Base-by-base conservation (phyloP, 169 alveolate genomes). In the Plasmodium gaboni region DNA sequence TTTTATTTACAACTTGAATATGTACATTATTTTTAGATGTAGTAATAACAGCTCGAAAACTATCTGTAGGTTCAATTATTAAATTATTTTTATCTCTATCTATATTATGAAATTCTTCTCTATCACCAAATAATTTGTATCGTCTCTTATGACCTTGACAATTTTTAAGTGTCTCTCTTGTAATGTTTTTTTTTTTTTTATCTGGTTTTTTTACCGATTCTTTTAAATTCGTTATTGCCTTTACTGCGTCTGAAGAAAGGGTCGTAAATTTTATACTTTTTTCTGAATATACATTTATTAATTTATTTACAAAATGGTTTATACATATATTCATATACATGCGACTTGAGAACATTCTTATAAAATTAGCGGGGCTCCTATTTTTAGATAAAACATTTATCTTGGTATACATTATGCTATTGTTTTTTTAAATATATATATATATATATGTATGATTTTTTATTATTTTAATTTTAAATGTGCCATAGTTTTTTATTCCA, bases 11-110 rank as follows among this genome's bases (percentile, higher is more conserved):
- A 59, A 93, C 93, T 86, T 94, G 97, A 57, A 94, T 93, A 88
- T 95, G 97, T 5, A 96, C 97, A 92, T 96, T 96, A 93, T 96
- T 96, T 89, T 96, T 96, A 44, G 96, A 92, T 7, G 97, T 94
- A 3, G 98, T 96, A 68, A 93, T 88, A 22, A 83, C 95, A 13
- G 95, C 92, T 86, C 93, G 88, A 87, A 96, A 96, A 8, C 89
- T 72, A 91, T 96, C 97, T 15, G 97, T 95, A 5, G 98, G 98
- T 74, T 95, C 96, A 60, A 94, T 88, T 15, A 96, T 96, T 24
- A 90, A 80, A 7, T 95, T 95, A 89, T 96, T 94, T 65, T 89
- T 65, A 90, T 96, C 95, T 51, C 96, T 93, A 60, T 96, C 98
- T n/a, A 96, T 86, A 88, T 94, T 92, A 93, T 96, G 98, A 92